Evolutionary conservation across 2,329 filamentous ascomycete species (phyloP).

Genomic region (Cytospora mali): DNA sequence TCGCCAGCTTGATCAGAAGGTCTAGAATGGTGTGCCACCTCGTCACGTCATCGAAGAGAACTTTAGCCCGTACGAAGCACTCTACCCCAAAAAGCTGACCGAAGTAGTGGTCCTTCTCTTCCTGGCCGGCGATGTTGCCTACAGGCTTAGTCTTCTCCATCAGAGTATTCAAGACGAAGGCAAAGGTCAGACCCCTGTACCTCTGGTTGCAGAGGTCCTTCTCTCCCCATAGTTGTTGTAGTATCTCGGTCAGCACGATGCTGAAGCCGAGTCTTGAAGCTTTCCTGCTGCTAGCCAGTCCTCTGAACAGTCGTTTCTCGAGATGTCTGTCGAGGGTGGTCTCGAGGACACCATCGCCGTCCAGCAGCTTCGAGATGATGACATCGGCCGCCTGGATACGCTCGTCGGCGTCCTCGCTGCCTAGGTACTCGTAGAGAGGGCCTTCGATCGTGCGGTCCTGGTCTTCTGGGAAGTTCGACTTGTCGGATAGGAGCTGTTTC

Average conservation of each 20-base stretch:
- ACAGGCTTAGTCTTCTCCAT: slow-evolving; percentile 57
- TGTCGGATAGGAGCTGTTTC: slow-evolving; percentile 40
- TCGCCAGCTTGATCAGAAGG: slow-evolving; percentile 71
- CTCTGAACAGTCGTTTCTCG: slow-evolving; percentile 75
- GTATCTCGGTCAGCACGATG: slow-evolving; percentile 79
- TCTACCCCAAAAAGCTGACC: slow-evolving; percentile 87
- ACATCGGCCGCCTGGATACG: slow-evolving; percentile 61
- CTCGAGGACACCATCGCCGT: slow-evolving; percentile 52
- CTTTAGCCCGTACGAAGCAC: slow-evolving; percentile 77
- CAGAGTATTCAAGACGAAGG: slow-evolving; percentile 55
- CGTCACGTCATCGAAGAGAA: slow-evolving; percentile 64
- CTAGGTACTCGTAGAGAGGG: slow-evolving; percentile 61
- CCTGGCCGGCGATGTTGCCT: slow-evolving; percentile 64
- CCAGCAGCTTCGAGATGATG: slow-evolving; percentile 59
- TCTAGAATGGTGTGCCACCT: slow-evolving; percentile 71
- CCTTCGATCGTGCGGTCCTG: slow-evolving; percentile 62
- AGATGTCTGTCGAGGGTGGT: slow-evolving; percentile 59
- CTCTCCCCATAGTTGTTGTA: slow-evolving; percentile 68
- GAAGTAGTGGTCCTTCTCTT: slow-evolving; percentile 83
- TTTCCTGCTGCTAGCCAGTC: slow-evolving; percentile 87
- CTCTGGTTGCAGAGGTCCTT: slow-evolving; percentile 47
- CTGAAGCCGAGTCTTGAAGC: slow-evolving; percentile 88
- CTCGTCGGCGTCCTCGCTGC: slow-evolving; percentile 59
- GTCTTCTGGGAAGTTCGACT: slow-evolving; percentile 54
- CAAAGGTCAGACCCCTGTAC: slow-evolving; percentile 58